These are phyloP conservation scores for Zasmidium cellare DNA, from an alignment of 2,329 filamentous ascomycete genomes.

Conservation along the genomic window DNA sequence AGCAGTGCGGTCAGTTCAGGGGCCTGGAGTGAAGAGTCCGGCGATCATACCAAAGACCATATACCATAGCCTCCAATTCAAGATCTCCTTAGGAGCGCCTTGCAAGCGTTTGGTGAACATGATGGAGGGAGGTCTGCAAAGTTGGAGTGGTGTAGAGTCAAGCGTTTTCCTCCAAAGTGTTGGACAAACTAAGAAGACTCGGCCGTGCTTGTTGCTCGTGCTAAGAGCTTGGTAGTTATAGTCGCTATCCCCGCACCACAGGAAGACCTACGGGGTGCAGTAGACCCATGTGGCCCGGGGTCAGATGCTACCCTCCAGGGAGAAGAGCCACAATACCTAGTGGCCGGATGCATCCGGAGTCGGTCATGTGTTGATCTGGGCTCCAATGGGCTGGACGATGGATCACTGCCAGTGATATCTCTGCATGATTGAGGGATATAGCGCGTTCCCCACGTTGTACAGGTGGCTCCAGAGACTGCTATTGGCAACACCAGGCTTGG, in stretches of 20 bases:
- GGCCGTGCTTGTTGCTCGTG: neutral
- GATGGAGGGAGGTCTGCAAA: too few species aligned
- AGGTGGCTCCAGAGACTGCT: neutral
- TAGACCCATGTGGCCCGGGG: neutral
- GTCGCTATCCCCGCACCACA: neutral
- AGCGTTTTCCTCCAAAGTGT: neutral
- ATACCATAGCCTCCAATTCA: constrained; percentile 77
- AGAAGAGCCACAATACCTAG: neutral
- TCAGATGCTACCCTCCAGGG: neutral
- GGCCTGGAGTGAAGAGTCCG: neutral
- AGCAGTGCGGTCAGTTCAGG: neutral
- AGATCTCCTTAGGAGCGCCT: constrained; percentile 63
- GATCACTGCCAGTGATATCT: neutral
- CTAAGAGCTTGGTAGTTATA: neutral
- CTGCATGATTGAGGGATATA: neutral
- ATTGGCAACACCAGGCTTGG: neutral
- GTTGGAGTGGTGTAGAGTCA: neutral
- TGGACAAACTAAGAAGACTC: neutral
- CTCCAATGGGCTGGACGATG: neutral
- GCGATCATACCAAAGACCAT: constrained; percentile 54
- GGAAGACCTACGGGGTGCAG: neutral
- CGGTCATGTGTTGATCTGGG: neutral
- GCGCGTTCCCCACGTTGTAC: neutral
- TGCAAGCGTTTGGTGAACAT: constrained; percentile 1
- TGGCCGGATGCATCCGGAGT: neutral